A percentile compares a stretch with the other conserved stretches of the same genome.
phyloP scores from a whole-genome alignment of 2,329 filamentous ascomycete species.

The Botrytis medusae region DNA sequence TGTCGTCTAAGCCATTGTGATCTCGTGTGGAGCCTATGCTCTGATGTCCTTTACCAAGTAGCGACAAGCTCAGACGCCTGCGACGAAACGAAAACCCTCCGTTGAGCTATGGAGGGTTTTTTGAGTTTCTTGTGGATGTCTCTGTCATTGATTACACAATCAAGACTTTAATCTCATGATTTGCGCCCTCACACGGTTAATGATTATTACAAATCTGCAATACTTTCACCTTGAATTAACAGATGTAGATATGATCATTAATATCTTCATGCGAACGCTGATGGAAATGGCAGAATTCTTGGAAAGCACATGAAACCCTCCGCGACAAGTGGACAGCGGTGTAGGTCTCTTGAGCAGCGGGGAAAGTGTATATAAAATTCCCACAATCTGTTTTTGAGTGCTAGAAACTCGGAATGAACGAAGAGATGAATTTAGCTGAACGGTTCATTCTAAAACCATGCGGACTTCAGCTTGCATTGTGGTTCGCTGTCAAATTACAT shows the following conservation, averaged over 20 bases:
- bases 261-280: neutral
- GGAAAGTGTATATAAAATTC: neutral
- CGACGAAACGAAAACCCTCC: neutral
- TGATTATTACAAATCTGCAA: neutral
- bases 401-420: neutral
- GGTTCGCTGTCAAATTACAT: neutral
- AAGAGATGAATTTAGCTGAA: neutral
- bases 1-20: neutral
- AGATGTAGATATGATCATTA: neutral
- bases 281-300: neutral
- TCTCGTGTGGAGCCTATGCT: neutral
- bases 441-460: accelerated
- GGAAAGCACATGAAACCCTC: neutral
- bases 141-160: neutral
- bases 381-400: neutral
- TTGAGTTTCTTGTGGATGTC: neutral
- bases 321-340: neutral
- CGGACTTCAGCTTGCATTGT: neutral
- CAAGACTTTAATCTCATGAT: neutral
- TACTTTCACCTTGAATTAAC: neutral
- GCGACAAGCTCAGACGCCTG: neutral
- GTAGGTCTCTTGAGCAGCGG: neutral
- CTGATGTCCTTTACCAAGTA: neutral
- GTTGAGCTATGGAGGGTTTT: neutral
- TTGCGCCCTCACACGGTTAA: neutral